These are phyloP conservation scores for Linnemannia hyalina DNA, from an alignment of 192 early-diverging fungal genomes.

Conservation along the genomic window DNA sequence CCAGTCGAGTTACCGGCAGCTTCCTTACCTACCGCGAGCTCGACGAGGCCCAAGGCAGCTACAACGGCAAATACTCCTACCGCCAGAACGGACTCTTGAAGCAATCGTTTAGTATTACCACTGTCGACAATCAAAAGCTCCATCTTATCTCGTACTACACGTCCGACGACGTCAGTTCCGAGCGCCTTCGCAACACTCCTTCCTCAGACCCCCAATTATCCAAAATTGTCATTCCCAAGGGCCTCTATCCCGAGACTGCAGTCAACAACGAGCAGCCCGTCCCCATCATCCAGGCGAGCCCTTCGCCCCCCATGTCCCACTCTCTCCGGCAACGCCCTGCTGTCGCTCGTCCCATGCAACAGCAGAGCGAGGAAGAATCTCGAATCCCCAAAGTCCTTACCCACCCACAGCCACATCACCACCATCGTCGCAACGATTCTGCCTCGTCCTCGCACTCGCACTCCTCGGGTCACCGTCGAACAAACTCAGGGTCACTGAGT, in stretches of 20 bases:
- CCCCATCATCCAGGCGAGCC: slow-evolving; percentile 16
- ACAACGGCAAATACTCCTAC: slow-evolving; percentile 59
- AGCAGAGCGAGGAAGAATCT: slow-evolving; percentile 30
- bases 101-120: slow-evolving; percentile 91
- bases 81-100: slow-evolving; percentile 89
- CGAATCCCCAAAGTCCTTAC: slow-evolving; percentile 15
- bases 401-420: slow-evolving; percentile 33
- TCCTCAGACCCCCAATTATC: slow-evolving; percentile 73
- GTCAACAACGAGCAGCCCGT: neutral
- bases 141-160: slow-evolving; percentile 94
- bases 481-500: slow-evolving; percentile 42
- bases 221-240: slow-evolving; percentile 78
- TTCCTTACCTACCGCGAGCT: slow-evolving; percentile 93
- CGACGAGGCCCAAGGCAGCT: slow-evolving; percentile 58
- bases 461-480: slow-evolving; percentile 38
- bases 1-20: slow-evolving; percentile 87
- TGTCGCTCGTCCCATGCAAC: slow-evolving; percentile 4
- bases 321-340: slow-evolving; percentile 31
- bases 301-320: slow-evolving; percentile 40
- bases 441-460: slow-evolving; percentile 25
- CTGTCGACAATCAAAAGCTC: slow-evolving; percentile 81
- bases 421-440: slow-evolving; percentile 41
- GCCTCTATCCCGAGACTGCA: slow-evolving; percentile 85
- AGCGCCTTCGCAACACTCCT: slow-evolving; percentile 73
- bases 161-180: slow-evolving; percentile 78